Evolutionary conservation across 2,329 filamentous ascomycete species (phyloP).

Genomic region (Colletotrichum karsti): DNA sequence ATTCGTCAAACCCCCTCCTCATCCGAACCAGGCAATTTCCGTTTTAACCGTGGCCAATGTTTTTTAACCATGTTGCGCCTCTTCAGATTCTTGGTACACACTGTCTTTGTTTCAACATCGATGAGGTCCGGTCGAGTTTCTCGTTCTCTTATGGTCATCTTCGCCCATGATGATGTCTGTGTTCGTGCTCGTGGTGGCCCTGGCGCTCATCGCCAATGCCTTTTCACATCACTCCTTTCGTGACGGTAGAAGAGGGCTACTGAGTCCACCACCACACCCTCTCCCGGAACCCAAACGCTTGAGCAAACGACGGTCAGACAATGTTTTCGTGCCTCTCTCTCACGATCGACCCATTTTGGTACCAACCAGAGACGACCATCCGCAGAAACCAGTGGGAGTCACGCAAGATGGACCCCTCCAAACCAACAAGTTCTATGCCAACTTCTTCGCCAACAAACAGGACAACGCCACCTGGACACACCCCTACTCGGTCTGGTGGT

Average conservation of each 20-base stretch:
- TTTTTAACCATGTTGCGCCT: neutral
- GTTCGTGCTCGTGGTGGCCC: no score
- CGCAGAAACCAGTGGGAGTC: slow-evolving; percentile 16
- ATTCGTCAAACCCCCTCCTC: neutral
- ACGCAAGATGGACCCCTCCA: slow-evolving; percentile 50
- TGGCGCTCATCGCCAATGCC: no score
- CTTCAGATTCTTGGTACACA: neutral
- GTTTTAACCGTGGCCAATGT: no score
- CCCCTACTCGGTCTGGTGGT: slow-evolving; percentile 71
- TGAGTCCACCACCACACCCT: neutral
- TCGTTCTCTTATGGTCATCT: no score
- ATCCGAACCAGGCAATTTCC: no score
- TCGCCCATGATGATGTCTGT: no score
- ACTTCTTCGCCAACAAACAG: slow-evolving; percentile 76
- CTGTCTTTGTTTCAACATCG: no score
- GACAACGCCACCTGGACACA: slow-evolving; percentile 71
- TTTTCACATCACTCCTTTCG: no score
- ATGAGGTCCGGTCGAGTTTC: no score
- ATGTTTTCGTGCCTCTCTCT: slow-evolving; percentile 9
- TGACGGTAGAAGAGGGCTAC: neutral
- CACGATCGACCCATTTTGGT: slow-evolving; percentile 5
- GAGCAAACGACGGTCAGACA: neutral
- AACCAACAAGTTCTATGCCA: slow-evolving; percentile 78
- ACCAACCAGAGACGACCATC: slow-evolving; percentile 11
- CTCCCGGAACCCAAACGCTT: neutral